Evolutionary conservation across 1,284 basidiomycete species (phyloP).

Genomic region (Trametes versicolor): DNA sequence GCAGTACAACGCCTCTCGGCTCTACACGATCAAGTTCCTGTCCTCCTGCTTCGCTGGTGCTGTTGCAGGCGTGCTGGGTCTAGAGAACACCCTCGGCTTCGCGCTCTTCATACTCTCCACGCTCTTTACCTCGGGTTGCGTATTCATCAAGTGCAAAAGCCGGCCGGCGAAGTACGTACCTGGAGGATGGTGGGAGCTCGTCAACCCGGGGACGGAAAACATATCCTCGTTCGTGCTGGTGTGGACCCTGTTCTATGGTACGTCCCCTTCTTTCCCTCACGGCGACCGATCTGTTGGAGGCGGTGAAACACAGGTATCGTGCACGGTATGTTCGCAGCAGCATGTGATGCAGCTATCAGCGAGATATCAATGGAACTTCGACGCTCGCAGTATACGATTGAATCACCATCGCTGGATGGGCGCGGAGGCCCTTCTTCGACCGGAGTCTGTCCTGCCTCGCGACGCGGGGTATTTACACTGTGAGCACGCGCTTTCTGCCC

Average conservation of each 20-base stretch:
- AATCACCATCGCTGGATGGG: slow-evolving; percentile 23
- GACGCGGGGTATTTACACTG: slow-evolving; percentile 1
- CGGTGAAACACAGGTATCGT: slow-evolving; percentile 38
- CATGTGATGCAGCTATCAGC: slow-evolving; percentile 29
- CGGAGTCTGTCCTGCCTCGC: slow-evolving; percentile 23
- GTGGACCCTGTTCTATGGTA: slow-evolving; percentile 91
- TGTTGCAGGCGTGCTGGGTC: slow-evolving; percentile 85
- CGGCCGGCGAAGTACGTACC: slow-evolving; percentile 66
- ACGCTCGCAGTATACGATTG: slow-evolving; percentile 40
- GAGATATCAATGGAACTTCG: slow-evolving; percentile 29
- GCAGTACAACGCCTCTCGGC: slow-evolving; percentile 70
- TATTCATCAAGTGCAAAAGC: slow-evolving; percentile 78
- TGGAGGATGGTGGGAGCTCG: slow-evolving; percentile 70
- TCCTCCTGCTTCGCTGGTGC: slow-evolving; percentile 87
- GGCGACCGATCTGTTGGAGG: slow-evolving; percentile 23
- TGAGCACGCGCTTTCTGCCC: slow-evolving; percentile 15
- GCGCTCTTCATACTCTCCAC: slow-evolving; percentile 77
- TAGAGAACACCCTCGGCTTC: slow-evolving; percentile 86
- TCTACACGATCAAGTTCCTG: slow-evolving; percentile 74
- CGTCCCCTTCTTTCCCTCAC: slow-evolving; percentile 40
- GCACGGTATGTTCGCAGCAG: slow-evolving; percentile 37
- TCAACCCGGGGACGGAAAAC: slow-evolving; percentile 88
- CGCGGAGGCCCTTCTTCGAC: slow-evolving; percentile 16
- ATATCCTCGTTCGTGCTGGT: slow-evolving; percentile 86
- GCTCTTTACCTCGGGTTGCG: slow-evolving; percentile 69